A percentile compares a stretch with the other conserved stretches of the same genome.
These are phyloP conservation scores for Ustilago esculenta DNA, from an alignment of 1,284 basidiomycete species.

Conservation along the genomic window DNA sequence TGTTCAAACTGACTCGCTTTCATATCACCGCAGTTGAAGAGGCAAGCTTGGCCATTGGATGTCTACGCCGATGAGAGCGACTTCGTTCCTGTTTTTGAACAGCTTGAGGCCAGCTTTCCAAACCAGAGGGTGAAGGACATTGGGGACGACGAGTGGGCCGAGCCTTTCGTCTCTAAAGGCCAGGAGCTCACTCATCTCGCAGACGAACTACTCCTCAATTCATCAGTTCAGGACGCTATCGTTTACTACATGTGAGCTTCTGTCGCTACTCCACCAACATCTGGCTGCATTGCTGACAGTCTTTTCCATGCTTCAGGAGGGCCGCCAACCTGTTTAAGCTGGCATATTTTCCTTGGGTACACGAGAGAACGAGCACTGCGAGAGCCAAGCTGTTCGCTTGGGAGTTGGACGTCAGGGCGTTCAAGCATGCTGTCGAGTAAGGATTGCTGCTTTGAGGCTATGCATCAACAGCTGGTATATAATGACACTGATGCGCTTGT, in stretches of 20 bases:
- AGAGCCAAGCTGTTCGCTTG: slow-evolving; percentile 30
- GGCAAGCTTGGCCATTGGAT: slow-evolving; percentile 38
- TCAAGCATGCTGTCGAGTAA: slow-evolving; percentile 19
- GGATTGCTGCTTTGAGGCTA: too few species aligned
- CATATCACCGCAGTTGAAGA: slow-evolving; percentile 27
- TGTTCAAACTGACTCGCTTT: too few species aligned
- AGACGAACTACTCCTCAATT: not conserved
- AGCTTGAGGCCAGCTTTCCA: slow-evolving; percentile 16
- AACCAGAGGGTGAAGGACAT: slow-evolving; percentile 13
- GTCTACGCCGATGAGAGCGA: slow-evolving; percentile 22
- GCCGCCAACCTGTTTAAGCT: slow-evolving; percentile 34
- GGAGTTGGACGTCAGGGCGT: slow-evolving; percentile 27
- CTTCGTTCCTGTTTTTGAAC: slow-evolving; percentile 28
- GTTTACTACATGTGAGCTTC: slow-evolving; percentile 32
- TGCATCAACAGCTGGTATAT: too few species aligned
- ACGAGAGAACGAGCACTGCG: slow-evolving; percentile 22
- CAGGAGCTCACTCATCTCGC: slow-evolving; percentile 16
- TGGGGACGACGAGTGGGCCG: slow-evolving; percentile 40
- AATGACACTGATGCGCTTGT: too few species aligned
- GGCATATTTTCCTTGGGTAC: slow-evolving; percentile 43
- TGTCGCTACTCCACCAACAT: too few species aligned
- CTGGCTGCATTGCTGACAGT: not conserved
- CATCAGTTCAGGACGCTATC: slow-evolving; percentile 8
- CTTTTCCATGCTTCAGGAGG: slow-evolving; percentile 6
- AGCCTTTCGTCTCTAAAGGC: slow-evolving; percentile 22